Evolutionary conservation across 176 grass and related monocot genomes (phyloP).

Genomic region (Cenchrus purpureus): DNA sequence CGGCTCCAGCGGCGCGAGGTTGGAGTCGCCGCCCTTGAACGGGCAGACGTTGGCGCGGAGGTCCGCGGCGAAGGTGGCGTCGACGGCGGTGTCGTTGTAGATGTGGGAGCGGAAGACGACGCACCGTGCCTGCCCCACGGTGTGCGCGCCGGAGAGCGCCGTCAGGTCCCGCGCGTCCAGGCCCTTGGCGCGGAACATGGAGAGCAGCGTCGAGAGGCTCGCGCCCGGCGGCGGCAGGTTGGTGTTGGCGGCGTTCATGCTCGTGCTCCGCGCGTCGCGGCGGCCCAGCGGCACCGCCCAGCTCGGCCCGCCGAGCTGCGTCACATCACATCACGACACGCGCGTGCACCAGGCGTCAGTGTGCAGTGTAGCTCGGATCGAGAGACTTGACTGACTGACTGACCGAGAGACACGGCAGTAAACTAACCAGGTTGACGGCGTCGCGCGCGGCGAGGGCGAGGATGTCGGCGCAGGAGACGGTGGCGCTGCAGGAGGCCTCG

Average conservation of each 20-base stretch:
- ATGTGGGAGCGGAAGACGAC: slow-evolving; percentile 68
- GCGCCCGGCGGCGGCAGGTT: slow-evolving; percentile 63
- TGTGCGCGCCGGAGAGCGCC: slow-evolving; percentile 85
- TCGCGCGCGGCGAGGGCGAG: slow-evolving; percentile 67
- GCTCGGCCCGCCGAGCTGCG: slow-evolving; percentile 72
- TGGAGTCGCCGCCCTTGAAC: slow-evolving; percentile 48
- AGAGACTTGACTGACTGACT: too few species aligned
- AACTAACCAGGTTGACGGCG: slow-evolving; percentile 55
- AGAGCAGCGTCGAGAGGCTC: slow-evolving; percentile 51
- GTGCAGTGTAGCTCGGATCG: too few species aligned
- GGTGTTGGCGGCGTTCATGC: slow-evolving; percentile 40
- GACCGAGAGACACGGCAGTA: too few species aligned
- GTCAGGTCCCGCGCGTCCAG: slow-evolving; percentile 68
- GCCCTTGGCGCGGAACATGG: slow-evolving; percentile 55
- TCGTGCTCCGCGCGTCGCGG: slow-evolving; percentile 57
- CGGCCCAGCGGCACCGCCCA: slow-evolving; percentile 76
- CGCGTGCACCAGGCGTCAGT: too few species aligned
- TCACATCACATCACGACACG: neutral
- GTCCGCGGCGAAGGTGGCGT: slow-evolving; percentile 55
- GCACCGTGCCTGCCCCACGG: slow-evolving; percentile 67
- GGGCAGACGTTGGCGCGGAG: slow-evolving; percentile 51
- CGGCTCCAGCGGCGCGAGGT: slow-evolving; percentile 58
- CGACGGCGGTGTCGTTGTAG: slow-evolving; percentile 52
- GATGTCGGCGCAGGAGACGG: slow-evolving; percentile 87
- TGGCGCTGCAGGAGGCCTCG: slow-evolving; percentile 63